Base-by-base conservation (phyloP, 2,329 filamentous ascomycete genomes). In the Atkinsonella hypoxylon region DNA sequence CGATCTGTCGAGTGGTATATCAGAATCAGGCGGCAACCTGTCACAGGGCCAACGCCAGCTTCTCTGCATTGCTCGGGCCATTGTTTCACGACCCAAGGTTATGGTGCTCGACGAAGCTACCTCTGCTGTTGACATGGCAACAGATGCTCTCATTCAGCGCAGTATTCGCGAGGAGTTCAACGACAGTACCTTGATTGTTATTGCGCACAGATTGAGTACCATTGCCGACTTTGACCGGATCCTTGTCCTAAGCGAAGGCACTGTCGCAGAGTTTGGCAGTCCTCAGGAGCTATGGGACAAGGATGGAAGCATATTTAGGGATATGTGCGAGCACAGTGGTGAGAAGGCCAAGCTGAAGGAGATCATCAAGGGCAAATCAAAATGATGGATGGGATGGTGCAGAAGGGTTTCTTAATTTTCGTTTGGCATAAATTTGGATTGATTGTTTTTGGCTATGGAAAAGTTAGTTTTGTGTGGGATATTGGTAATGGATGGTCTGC, bases 81-180 rank as follows among this genome's bases (percentile, higher is more conserved):
- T 89, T 57, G 80, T 88, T 22, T 75, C 79, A 0, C 76, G 82
- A 0, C 85, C 86, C 3, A 84, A 85, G 61, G 81, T 91, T 58
- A 85, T 91, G 78, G 80, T 90, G 1, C 75, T 90, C 1, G 86
- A 91, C 62, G 86, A 90, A 67, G 86, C 87, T 0, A 91, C 87
- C 0, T 83, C 79, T 3, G 85, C 86, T 0, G 85, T 90, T 2
- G 86, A 89, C 63, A 87, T 88, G 82, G 72, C 76, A 40, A 89
- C 86, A 0, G 86, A 90, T 61, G 70, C 75, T 1, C 74, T 87
- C 26, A 89, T 89, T 59, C 85, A 89, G 67, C 76, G 81, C 6
- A 81, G 75, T 47, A 88, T 89, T 57, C 75, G 84, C 20, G 79
- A 85, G 59, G 83, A 87, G 62, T 88, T 88, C 55, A 78, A 73